phyloP scores from a whole-genome alignment of 768 basidiomycete species.

The Lyophyllum semitale region DNA sequence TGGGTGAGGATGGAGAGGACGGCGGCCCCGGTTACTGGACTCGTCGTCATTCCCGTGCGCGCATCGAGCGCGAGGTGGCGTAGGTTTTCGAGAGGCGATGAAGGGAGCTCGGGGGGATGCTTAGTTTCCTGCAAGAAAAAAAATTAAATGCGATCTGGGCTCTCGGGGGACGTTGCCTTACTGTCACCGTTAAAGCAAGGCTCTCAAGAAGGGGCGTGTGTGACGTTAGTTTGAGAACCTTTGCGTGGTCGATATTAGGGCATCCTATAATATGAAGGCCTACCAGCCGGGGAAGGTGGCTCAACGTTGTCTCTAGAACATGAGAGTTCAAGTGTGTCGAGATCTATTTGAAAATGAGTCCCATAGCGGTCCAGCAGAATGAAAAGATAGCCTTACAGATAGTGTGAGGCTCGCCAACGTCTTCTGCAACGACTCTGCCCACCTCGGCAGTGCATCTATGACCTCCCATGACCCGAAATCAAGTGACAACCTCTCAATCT shows the following conservation, averaged over 20 bases:
- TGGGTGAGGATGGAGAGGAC: conserved; percentile 31
- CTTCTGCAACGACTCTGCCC: conserved; percentile 44
- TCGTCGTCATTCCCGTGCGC: conserved; percentile 19
- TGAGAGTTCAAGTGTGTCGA: conserved; percentile 53
- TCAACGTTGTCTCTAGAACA: conserved; percentile 49
- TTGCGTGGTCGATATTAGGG: conserved; percentile 52
- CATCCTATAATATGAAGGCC: conserved; percentile 67
- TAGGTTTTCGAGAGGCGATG: conserved; percentile 18
- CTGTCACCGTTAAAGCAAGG: conserved; percentile 62
- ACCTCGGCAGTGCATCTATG: conserved; percentile 58
- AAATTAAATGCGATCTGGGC: conserved; percentile 11
- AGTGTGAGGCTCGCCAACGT: conserved; percentile 59
- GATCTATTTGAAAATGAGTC: conserved; percentile 40
- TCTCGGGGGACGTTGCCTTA: conserved; percentile 29
- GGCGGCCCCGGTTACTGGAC: conserved; percentile 27
- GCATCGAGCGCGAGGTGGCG: conserved; percentile 32
- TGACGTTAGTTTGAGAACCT: conserved; percentile 44
- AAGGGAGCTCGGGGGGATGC: conserved; percentile 28
- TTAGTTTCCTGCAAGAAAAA: conserved; percentile 28
- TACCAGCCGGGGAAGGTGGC: conserved; percentile 51
- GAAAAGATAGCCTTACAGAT: conserved; percentile 44
- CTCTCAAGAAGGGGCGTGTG: conserved; percentile 59
- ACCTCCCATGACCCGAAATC: conserved; percentile 67
- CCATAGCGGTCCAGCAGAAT: not conserved
- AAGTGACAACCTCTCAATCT: conserved; percentile 49